Evolutionary conservation across 495 filamentous ascomycete species (phyloP).

Genomic region (Xylaria curta): DNA sequence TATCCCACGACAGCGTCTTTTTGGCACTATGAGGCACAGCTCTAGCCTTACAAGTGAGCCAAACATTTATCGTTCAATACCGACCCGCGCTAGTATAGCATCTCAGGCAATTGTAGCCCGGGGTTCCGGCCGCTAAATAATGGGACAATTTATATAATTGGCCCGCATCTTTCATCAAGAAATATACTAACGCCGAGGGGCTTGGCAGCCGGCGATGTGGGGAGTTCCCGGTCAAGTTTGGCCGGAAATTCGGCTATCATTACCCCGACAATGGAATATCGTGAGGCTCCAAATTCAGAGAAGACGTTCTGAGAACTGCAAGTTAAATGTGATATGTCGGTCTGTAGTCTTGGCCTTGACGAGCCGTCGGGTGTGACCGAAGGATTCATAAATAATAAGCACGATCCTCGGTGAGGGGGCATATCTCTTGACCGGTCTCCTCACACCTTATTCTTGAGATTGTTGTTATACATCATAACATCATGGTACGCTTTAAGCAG

Average conservation of each 20-base stretch:
- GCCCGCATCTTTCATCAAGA: neutral
- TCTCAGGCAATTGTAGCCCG: neutral
- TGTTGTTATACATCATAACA: neutral
- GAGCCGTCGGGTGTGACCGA: neutral
- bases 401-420: neutral
- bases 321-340: neutral
- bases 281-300: neutral
- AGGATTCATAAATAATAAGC: neutral
- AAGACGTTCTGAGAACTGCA: neutral
- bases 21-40: neutral
- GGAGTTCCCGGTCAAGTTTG: neutral
- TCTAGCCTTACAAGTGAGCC: neutral
- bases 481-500: slow-evolving; percentile 1
- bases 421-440: neutral
- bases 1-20: neutral
- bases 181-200: neutral
- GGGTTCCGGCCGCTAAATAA: neutral
- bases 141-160: neutral
- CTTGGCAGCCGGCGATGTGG: slow-evolving; percentile 8
- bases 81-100: no score
- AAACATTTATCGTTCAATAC: no score
- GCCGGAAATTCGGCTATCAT: slow-evolving; percentile 9
- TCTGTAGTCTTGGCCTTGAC: neutral
- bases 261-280: neutral
- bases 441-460: no score